Conservation (phyloP, 345 rosid genomes). For the Alliaria petiolata region DNA sequence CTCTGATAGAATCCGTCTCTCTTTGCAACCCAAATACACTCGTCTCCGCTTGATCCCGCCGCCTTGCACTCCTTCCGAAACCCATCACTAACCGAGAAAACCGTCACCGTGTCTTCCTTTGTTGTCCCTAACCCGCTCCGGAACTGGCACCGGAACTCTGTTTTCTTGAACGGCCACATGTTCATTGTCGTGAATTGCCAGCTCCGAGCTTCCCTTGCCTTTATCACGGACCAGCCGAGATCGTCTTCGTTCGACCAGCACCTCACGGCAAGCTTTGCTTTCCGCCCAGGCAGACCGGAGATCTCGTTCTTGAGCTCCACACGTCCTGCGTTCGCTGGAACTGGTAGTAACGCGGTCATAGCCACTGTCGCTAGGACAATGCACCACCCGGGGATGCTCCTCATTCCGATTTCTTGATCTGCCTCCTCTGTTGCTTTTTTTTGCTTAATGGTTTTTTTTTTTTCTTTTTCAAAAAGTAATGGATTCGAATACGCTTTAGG, state of each 20-base stretch:
- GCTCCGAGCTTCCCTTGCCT: background rate
- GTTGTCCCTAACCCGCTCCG: conserved; percentile 12
- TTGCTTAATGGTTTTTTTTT: background rate
- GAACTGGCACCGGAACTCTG: background rate
- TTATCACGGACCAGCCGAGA: background rate
- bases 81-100: background rate
- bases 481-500: background rate
- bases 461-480: background rate
- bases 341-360: background rate
- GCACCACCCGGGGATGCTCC: background rate
- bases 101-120: background rate
- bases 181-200: background rate
- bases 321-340: background rate
- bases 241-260: conserved; percentile 10
- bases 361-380: background rate
- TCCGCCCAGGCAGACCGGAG: background rate
- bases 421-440: background rate
- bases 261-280: background rate
- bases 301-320: conserved; percentile 8
- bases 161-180: background rate
- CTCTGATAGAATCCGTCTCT: background rate
- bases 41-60: background rate
- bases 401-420: background rate
- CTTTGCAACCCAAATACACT: conserved; percentile 1
- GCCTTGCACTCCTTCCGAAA: background rate